Conservation (phyloP, 345 rosid genomes). For the Acer yangbiense region DNA sequence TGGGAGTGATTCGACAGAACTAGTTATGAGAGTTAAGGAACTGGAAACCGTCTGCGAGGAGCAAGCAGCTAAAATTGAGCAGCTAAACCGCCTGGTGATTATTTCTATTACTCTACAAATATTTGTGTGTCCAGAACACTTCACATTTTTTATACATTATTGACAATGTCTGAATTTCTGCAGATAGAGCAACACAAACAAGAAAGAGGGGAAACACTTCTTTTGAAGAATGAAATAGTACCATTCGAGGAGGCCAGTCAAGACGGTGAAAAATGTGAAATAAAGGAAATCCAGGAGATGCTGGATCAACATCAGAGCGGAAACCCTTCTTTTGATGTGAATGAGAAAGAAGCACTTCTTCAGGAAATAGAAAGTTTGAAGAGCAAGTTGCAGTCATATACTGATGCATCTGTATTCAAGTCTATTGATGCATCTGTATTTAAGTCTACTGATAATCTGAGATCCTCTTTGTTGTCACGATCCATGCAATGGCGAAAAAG, state of each 20-base stretch:
- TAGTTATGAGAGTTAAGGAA: constrained; percentile 50
- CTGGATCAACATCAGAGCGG: constrained; percentile 20
- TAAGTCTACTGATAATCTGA: constrained; percentile 62
- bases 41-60: constrained; percentile 69
- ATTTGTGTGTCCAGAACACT: neutral
- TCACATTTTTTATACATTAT: neutral
- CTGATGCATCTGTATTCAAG: constrained; percentile 46
- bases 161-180: constrained; percentile 25
- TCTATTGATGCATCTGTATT: constrained; percentile 42
- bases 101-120: constrained; percentile 12
- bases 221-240: constrained; percentile 25
- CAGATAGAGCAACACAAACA: constrained; percentile 64
- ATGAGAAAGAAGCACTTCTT: constrained; percentile 82
- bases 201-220: constrained; percentile 27
- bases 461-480: constrained; percentile 71
- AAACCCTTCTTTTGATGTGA: constrained; percentile 37
- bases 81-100: constrained; percentile 57
- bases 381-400: constrained; percentile 55
- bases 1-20: constrained; percentile 32
- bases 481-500: constrained; percentile 68
- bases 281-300: constrained; percentile 55
- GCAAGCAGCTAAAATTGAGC: constrained; percentile 83
- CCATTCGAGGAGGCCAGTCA: constrained; percentile 30
- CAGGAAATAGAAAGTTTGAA: constrained; percentile 72
- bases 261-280: constrained; percentile 39